Base-by-base conservation (phyloP, 164 flowering plant species). In the Magnolia kwangsiensis region DNA sequence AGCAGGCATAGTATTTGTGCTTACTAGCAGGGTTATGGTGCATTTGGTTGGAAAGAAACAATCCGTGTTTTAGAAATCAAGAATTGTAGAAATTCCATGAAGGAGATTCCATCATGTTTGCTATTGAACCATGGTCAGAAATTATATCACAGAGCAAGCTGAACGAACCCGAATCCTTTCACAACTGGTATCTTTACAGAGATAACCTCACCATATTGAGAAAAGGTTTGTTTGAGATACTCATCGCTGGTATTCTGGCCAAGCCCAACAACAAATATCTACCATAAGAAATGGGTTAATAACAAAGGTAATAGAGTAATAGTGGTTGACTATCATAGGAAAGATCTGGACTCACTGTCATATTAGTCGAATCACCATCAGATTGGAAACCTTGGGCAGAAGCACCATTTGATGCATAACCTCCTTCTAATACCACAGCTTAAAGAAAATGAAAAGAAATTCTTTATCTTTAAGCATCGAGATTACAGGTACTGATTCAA, bases 101-200 rank as follows among this genome's bases (percentile, higher is more conserved):
- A 27, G 31, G 5, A 6, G 29, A 67, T 67, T 29, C 71, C 18
- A 65, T 24, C 21, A 65, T 20, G 24, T 29, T 65, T 65, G 68
- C 6, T 20, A 65, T 20, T 20, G 24, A 24, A 18, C 29, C 68
- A 78, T 51, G 49, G 68, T 61, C 19, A 72, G 27, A 21, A 71
- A 49, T 8, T 75, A 37, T 83, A 93, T 98, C 97, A 88, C 88
- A 90, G 88, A 64, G 91, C 91, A 81, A 95, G 93, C 73, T 93
- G 98, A 67, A 95, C 98, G 81, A 95, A 95, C 6, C 99, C 99
- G 80, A 98, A 95, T 71, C 97, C 97, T 86, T 92, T 95, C 37
- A 95, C 96, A 59, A 79, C 81, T n/a, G 98, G 97, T 73, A 95
- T 94, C 80, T 95, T 95, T 65, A 95, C 96, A 24, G 96, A 92